A percentile compares a stretch with the other conserved stretches of the same genome.
These are phyloP conservation scores for Xylaria sp. DNA, from an alignment of 2,329 filamentous ascomycete genomes.

Conservation along the genomic window DNA sequence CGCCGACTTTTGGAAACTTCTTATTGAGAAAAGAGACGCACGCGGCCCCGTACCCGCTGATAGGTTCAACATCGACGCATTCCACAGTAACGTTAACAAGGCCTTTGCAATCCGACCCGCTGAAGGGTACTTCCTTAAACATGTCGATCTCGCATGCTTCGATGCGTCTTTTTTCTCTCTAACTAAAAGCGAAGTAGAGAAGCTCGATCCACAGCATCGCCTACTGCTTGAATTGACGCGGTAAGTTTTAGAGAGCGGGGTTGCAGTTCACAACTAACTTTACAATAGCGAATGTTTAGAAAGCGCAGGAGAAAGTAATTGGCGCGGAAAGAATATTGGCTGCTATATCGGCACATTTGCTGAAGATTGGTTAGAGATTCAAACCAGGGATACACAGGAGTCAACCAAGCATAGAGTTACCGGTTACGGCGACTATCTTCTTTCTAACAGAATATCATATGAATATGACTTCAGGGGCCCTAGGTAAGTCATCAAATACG, in stretches of 20 bases:
- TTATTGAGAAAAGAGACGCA: not conserved
- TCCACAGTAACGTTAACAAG: not conserved
- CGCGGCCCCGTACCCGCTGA: not conserved
- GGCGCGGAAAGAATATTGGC: constrained; percentile 49
- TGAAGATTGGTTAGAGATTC: constrained; percentile 48
- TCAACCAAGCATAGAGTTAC: constrained; percentile 36
- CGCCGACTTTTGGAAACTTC: not conserved
- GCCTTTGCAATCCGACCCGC: not conserved
- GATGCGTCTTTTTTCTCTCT: constrained; percentile 11
- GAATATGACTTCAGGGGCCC: constrained; percentile 43
- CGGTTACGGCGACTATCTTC: constrained; percentile 39
- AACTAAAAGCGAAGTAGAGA: not conserved
- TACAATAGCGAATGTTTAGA: constrained; percentile 47
- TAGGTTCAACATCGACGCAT: not conserved
- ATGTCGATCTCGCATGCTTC: constrained; percentile 13
- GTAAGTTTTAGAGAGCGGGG: too few relatives aligned
- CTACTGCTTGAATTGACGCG: constrained; percentile 43
- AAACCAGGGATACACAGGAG: constrained; percentile 40
- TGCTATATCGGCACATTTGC: constrained; percentile 50
- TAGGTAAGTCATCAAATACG: constrained; percentile 45
- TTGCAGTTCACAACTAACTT: too few relatives aligned
- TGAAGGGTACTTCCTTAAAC: constrained; percentile 38
- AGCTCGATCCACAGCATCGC: constrained; percentile 1
- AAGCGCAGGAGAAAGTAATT: constrained; percentile 46
- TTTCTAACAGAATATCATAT: constrained; percentile 48